These are phyloP conservation scores for Triadica sebifera DNA, from an alignment of 345 rosid species.

Conservation along the genomic window DNA sequence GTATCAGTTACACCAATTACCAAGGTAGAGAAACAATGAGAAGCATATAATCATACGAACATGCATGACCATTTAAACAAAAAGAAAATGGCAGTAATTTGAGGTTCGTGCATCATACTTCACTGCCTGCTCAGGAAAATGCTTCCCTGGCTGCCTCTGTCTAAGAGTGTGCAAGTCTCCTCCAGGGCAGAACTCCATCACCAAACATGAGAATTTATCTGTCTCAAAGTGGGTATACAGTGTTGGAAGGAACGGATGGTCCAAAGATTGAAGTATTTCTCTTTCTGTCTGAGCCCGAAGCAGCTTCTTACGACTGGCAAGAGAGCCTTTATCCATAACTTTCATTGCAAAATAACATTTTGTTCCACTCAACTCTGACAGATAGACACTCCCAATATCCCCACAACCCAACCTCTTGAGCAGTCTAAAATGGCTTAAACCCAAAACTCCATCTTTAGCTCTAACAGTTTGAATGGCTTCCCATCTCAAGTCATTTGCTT, in stretches of 20 bases:
- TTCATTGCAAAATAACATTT: constrained; percentile 88
- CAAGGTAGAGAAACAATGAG: background rate
- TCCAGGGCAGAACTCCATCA: constrained; percentile 95
- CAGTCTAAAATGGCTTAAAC: constrained; percentile 77
- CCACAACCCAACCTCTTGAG: constrained; percentile 90
- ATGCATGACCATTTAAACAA: constrained; percentile 6
- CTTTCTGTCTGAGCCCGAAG: constrained; percentile 92
- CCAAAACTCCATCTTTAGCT: constrained; percentile 62
- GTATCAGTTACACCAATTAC: background rate
- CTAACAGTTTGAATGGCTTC: constrained; percentile 87
- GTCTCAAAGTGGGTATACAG: constrained; percentile 89
- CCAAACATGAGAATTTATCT: constrained; percentile 83
- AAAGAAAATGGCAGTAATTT: constrained; percentile 12
- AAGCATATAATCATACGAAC: background rate
- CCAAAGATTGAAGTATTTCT: constrained; percentile 82
- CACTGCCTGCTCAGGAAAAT: constrained; percentile 87
- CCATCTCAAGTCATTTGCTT: constrained; percentile 87
- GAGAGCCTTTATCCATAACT: constrained; percentile 91
- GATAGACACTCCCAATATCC: constrained; percentile 90
- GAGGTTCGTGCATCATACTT: constrained; percentile 53
- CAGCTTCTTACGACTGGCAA: constrained; percentile 84
- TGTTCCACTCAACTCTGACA: constrained; percentile 85
- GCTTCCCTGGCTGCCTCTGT: constrained; percentile 88
- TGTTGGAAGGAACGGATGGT: constrained; percentile 91
- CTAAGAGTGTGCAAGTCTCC: constrained; percentile 90